Conservation (phyloP, 345 rosid species). For the Barbarea vulgaris region DNA sequence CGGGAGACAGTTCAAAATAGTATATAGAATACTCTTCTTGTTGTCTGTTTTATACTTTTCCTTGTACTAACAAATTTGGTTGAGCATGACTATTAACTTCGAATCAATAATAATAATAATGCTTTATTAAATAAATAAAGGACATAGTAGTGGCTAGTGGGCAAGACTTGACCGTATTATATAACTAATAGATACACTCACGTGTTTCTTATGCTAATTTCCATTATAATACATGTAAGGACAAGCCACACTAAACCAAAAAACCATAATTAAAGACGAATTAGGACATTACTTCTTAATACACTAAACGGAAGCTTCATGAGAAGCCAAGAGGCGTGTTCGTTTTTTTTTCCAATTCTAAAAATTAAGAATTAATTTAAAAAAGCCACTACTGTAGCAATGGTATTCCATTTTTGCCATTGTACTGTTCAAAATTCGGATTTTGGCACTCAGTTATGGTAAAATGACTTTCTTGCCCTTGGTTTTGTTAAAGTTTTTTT, state of each 20-base stretch:
- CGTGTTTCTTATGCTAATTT: conserved; percentile 17
- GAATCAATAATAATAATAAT: no score
- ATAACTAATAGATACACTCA: not conserved
- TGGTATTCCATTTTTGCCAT: no score
- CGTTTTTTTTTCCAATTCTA: not conserved
- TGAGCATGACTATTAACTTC: not conserved
- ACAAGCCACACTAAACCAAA: not conserved
- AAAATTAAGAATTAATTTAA: no score
- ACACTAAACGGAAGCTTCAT: conserved; percentile 12
- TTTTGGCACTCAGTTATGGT: no score
- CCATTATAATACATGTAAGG: not conserved
- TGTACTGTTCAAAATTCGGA: no score
- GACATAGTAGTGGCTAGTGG: not conserved
- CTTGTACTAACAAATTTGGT: not conserved
- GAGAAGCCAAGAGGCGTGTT: conserved; percentile 17
- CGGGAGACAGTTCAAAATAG: not conserved
- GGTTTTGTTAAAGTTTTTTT: no score
- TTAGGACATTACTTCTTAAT: not conserved
- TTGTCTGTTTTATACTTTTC: not conserved
- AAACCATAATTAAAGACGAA: not conserved
- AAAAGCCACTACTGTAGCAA: no score
- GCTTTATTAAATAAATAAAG: not conserved
- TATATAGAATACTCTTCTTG: not conserved
- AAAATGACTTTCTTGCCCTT: no score
- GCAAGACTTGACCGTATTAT: conserved; percentile 2